Percentiles rank a stretch among this genome's conserved stretches.
These are phyloP conservation scores for Talaromyces sp. DNA, from an alignment of 2,329 filamentous ascomycete species.

Conservation along the genomic window DNA sequence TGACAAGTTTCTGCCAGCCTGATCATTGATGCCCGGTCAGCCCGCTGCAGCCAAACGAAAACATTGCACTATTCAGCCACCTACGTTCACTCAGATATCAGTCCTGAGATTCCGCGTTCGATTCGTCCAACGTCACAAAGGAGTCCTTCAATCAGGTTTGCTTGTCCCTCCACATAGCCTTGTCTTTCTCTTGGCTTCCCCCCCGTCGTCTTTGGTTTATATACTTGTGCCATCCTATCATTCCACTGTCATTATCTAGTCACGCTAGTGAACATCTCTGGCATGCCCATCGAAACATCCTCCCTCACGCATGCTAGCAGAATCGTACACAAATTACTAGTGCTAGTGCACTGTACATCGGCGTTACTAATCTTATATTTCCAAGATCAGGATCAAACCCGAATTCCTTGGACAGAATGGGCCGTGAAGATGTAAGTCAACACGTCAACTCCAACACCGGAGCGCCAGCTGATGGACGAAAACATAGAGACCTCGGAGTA, in stretches of 20 bases:
- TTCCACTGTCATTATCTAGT: background rate
- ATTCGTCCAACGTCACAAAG: background rate
- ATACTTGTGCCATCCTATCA: background rate
- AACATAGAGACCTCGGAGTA: background rate
- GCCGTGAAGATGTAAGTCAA: background rate
- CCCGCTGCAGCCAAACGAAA: background rate
- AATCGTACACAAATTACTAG: background rate
- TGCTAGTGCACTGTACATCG: background rate
- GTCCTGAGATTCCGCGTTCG: background rate
- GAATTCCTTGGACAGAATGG: background rate
- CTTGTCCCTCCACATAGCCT: background rate
- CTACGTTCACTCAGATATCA: background rate
- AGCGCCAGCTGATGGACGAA: background rate
- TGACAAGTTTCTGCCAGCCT: background rate
- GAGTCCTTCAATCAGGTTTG: background rate
- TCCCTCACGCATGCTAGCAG: background rate
- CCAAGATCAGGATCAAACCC: background rate
- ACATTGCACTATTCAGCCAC: background rate
- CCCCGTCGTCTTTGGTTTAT: background rate
- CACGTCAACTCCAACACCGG: background rate
- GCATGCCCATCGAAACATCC: background rate
- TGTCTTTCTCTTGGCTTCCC: background rate
- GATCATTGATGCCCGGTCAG: background rate
- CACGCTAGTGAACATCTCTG: background rate
- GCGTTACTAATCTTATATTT: background rate